phyloP scores from a whole-genome alignment of 164 flowering plant genomes.

The Macadamia integrifolia region DNA sequence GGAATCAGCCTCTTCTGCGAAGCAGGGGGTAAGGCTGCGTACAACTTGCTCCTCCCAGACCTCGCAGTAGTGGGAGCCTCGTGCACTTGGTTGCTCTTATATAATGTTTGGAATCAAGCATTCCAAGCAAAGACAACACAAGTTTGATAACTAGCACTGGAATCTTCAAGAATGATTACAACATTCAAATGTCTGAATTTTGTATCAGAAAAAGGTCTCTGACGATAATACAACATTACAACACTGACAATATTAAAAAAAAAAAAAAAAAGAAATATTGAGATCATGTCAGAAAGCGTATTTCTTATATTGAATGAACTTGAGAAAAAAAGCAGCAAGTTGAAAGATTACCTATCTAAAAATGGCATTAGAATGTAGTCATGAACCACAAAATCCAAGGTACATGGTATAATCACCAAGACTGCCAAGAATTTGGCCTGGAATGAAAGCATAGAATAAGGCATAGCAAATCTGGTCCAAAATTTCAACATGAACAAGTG shows the following conservation, averaged over 20 bases:
- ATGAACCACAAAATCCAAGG: conserved; percentile 84
- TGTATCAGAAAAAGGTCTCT: not conserved
- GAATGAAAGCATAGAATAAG: conserved; percentile 16
- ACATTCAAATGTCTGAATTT: not conserved
- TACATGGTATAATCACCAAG: conserved; percentile 71
- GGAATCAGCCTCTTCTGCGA: no score
- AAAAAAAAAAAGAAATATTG: no score
- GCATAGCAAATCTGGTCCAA: no score
- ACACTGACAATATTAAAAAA: not conserved
- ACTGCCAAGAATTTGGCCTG: conserved; percentile 93
- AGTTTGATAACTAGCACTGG: no score
- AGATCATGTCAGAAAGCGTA: not conserved
- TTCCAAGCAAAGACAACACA: no score
- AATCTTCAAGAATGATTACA: not conserved
- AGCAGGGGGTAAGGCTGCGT: no score
- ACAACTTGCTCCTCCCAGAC: no score
- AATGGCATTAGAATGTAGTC: conserved; percentile 98
- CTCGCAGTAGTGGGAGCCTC: no score
- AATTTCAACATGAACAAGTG: no score
- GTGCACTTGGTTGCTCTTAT: no score
- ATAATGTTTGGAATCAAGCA: no score
- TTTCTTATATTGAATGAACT: not conserved
- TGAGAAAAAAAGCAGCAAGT: not conserved
- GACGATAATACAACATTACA: no score
- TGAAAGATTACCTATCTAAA: conserved; percentile 63